A percentile compares a stretch with the other conserved stretches of the same genome.
Conservation (phyloP, 2,329 filamentous ascomycete species). For the Fusarium guadeloupense region DNA sequence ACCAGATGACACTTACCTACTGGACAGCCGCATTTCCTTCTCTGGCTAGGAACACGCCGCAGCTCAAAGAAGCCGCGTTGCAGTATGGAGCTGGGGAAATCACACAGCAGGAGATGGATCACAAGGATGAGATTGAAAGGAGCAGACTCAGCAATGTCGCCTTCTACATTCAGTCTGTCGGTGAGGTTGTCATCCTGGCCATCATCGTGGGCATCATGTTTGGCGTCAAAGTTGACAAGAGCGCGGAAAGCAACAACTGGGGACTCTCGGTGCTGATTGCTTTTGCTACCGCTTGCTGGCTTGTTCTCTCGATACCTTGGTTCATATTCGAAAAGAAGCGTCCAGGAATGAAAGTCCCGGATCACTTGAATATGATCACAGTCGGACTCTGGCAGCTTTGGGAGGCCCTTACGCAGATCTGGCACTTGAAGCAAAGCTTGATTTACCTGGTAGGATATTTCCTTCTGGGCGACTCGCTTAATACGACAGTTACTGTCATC, state of each 20-base stretch:
- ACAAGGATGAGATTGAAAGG: slow-evolving; percentile 68
- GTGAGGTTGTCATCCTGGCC: slow-evolving; percentile 70
- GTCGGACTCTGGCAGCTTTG: slow-evolving; percentile 71
- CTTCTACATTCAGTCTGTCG: slow-evolving; percentile 71
- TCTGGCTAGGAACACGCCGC: slow-evolving; percentile 50
- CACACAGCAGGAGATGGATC: slow-evolving; percentile 67
- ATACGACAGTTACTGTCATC: slow-evolving; percentile 76
- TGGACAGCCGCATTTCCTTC: slow-evolving; percentile 69
- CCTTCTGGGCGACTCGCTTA: slow-evolving; percentile 73
- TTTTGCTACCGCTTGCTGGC: slow-evolving; percentile 71
- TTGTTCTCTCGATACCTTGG: slow-evolving; percentile 72
- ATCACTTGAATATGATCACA: slow-evolving; percentile 58
- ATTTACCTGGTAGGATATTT: slow-evolving; percentile 75
- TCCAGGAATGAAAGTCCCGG: slow-evolving; percentile 60
- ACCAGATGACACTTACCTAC: slow-evolving; percentile 73
- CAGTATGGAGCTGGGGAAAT: slow-evolving; percentile 57
- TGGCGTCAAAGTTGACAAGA: slow-evolving; percentile 66
- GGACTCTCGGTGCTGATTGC: slow-evolving; percentile 72
- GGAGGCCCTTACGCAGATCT: slow-evolving; percentile 67
- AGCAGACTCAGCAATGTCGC: slow-evolving; percentile 70
- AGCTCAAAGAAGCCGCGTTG: slow-evolving; percentile 46
- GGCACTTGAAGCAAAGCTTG: slow-evolving; percentile 71
- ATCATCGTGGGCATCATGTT: slow-evolving; percentile 72
- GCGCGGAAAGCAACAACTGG: slow-evolving; percentile 70
- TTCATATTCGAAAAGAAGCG: slow-evolving; percentile 71